phyloP scores from a whole-genome alignment of 1,139 yeast species.

The Geotrichum candidum region DNA sequence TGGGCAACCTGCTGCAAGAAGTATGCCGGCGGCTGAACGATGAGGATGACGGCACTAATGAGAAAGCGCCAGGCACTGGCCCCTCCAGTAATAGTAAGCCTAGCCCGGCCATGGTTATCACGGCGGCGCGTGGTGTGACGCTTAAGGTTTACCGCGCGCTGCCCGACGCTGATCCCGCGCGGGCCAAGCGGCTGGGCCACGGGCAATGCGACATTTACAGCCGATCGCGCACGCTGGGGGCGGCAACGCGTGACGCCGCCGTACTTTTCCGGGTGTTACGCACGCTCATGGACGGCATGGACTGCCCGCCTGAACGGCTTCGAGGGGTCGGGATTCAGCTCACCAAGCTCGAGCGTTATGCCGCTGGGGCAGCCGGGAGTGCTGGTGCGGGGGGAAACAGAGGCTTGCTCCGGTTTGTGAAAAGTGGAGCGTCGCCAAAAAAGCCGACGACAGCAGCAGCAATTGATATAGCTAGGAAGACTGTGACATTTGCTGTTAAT shows the following conservation, averaged over 20 bases:
- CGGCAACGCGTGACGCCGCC: constrained; percentile 58
- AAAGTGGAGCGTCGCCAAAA: not conserved
- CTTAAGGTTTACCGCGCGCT: constrained; percentile 50
- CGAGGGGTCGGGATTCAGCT: constrained; percentile 75
- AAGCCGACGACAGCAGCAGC: not conserved
- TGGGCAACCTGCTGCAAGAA: constrained; percentile 55
- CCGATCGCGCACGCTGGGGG: constrained; percentile 42
- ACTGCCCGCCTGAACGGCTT: constrained; percentile 59
- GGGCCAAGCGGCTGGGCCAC: constrained; percentile 72
- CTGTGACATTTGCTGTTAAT: not conserved
- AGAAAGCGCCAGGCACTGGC: not conserved
- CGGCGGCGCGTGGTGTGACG: constrained; percentile 53
- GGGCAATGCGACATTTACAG: constrained; percentile 67
- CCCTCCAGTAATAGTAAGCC: constrained; percentile 34
- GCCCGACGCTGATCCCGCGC: constrained; percentile 4
- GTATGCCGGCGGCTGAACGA: constrained; percentile 46
- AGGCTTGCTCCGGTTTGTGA: constrained; percentile 1
- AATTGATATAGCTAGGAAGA: not conserved
- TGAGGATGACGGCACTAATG: not conserved
- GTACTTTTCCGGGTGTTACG: constrained; percentile 56
- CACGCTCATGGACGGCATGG: constrained; percentile 49
- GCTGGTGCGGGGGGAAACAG: not conserved
- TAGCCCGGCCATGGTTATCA: not conserved
- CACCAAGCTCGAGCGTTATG: constrained; percentile 26
- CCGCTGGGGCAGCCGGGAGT: not conserved